These are phyloP conservation scores for Meyerozyma elateridarum DNA, from an alignment of 1,139 yeast genomes.

Conservation along the genomic window DNA sequence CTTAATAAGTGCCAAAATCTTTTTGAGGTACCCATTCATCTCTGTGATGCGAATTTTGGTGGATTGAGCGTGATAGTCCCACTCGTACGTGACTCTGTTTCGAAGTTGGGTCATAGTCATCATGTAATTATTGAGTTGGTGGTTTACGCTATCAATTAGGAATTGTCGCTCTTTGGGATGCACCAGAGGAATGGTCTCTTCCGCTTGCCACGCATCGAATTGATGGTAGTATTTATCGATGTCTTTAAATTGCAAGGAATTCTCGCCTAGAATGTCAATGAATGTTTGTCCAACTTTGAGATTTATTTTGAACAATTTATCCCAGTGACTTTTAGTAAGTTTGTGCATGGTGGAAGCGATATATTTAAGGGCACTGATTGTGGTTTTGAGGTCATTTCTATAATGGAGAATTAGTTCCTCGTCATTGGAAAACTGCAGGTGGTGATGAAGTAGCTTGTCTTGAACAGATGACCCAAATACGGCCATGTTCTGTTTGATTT, in stretches of 20 bases:
- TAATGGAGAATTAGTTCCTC: constrained; percentile 41
- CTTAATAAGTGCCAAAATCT: constrained; percentile 35
- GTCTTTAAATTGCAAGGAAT: constrained; percentile 40
- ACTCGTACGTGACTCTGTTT: constrained; percentile 25
- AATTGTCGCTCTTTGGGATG: constrained; percentile 38
- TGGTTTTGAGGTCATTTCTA: constrained; percentile 38
- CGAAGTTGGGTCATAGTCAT: constrained; percentile 27
- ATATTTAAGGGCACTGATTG: constrained; percentile 42
- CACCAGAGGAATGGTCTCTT: constrained; percentile 28
- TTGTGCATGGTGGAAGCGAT: constrained; percentile 31
- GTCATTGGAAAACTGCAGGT: constrained; percentile 28
- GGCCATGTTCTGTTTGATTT: constrained; percentile 14
- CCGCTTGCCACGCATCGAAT: constrained; percentile 29
- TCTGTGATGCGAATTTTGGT: constrained; percentile 31
- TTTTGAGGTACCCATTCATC: constrained; percentile 36
- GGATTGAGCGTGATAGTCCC: constrained; percentile 28
- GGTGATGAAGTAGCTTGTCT: constrained; percentile 15
- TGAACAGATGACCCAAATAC: constrained; percentile 14
- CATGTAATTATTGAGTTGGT: constrained; percentile 28
- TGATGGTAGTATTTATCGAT: constrained; percentile 37
- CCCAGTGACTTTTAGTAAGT: constrained; percentile 32
- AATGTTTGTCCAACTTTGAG: constrained; percentile 29
- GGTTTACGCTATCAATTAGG: constrained; percentile 25
- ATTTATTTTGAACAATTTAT: constrained; percentile 30
- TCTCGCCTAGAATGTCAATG: constrained; percentile 30